Conservation (phyloP, 805 yeast species). For the Pichia scutulata region DNA sequence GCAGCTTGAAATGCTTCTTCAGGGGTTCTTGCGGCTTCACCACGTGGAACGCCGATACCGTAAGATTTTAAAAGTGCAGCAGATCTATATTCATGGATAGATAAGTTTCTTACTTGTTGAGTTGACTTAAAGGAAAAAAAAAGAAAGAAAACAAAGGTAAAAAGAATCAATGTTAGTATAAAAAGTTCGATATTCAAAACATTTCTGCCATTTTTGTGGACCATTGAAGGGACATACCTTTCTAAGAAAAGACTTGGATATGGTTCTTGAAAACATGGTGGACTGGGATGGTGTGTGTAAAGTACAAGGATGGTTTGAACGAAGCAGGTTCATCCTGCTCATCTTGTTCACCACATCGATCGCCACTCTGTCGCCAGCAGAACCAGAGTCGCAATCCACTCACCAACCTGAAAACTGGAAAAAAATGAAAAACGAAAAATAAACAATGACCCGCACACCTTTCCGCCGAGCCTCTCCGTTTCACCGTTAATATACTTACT, state of each 20-base stretch:
- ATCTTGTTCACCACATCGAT: background rate
- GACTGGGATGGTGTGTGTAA: background rate
- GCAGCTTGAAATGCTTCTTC: slow-evolving; percentile 84
- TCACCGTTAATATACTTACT: too few relatives aligned
- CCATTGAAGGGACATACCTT: slow-evolving; percentile 9
- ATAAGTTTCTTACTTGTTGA: slow-evolving; percentile 53
- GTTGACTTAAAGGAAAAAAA: slow-evolving; percentile 5
- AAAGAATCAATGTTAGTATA: too few relatives aligned
- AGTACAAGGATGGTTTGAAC: background rate
- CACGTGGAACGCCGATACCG: slow-evolving; percentile 87
- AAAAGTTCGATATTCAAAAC: background rate
- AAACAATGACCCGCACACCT: background rate
- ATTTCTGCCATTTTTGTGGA: background rate
- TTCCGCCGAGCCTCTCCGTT: background rate
- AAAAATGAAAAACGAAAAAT: background rate
- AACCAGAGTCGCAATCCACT: too few relatives aligned
- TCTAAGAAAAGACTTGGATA: slow-evolving; percentile 15
- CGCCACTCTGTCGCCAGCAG: background rate
- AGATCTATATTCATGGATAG: slow-evolving; percentile 93
- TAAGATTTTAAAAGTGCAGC: slow-evolving; percentile 75
- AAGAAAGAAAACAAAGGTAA: background rate
- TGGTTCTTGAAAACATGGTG: slow-evolving; percentile 20
- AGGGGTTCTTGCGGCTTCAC: slow-evolving; percentile 84
- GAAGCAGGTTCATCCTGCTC: background rate
- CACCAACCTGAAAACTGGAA: too few relatives aligned